Conservation (phyloP, 2,329 filamentous ascomycete genomes). For the Blastomyces silverae region DNA sequence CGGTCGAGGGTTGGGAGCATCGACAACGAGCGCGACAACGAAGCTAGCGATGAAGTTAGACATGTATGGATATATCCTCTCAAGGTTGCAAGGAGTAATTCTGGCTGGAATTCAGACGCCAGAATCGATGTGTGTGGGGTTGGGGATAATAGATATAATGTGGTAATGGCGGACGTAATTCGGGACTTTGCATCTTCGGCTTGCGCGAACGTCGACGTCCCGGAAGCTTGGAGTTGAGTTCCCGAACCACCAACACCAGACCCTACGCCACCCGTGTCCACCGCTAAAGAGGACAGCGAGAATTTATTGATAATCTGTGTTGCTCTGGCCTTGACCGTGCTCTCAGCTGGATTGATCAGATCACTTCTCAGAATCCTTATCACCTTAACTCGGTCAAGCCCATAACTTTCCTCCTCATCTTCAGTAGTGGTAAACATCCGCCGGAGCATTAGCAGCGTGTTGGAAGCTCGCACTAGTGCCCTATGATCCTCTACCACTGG, state of each 20-base stretch:
- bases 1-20: conserved; percentile 76
- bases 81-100: conserved; percentile 65
- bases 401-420: conserved; percentile 66
- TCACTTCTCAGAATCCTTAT: conserved; percentile 64
- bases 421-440: conserved; percentile 63
- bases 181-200: conserved; percentile 68
- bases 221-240: conserved; percentile 26
- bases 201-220: conserved; percentile 49
- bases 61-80: conserved; percentile 77
- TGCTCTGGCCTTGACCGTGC: conserved; percentile 62
- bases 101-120: conserved; percentile 52
- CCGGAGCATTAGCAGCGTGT: conserved; percentile 68
- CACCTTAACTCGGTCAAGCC: conserved; percentile 65
- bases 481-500: conserved; percentile 57
- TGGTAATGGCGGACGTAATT: conserved; percentile 64
- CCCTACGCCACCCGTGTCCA: conserved; percentile 20
- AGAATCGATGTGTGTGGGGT: conserved; percentile 46
- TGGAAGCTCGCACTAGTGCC: conserved; percentile 72
- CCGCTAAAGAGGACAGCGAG: conserved; percentile 56
- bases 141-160: conserved; percentile 77
- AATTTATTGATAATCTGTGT: conserved; percentile 81
- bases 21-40: conserved; percentile 66
- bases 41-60: conserved; percentile 68
- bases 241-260: conserved; percentile 18
- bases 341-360: conserved; percentile 65